phyloP scores from a whole-genome alignment of 371 early-diverging fungal genomes.

The Mortierella sp. region DNA sequence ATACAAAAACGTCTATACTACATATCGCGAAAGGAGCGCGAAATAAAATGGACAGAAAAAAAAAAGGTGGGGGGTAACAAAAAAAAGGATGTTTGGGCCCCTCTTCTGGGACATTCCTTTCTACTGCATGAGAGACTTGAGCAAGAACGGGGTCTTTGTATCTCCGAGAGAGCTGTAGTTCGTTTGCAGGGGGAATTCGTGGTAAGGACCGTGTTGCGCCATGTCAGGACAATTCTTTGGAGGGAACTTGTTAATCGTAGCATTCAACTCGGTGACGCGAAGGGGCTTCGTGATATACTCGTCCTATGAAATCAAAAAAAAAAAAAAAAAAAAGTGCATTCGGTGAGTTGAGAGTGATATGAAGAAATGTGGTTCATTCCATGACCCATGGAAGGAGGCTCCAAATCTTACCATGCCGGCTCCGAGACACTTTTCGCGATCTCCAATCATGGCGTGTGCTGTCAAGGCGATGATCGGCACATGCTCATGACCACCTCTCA shows the following conservation, averaged over 20 bases:
- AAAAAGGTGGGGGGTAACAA: too few relatives aligned
- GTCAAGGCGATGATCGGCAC: slow-evolving; percentile 82
- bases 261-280: slow-evolving; percentile 65
- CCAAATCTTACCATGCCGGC: slow-evolving; percentile 79
- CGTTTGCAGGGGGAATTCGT: slow-evolving; percentile 14
- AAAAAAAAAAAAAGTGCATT: not conserved
- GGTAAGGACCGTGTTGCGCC: slow-evolving; percentile 24
- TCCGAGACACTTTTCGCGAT: slow-evolving; percentile 77
- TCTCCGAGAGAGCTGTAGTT: not conserved
- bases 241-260: slow-evolving; percentile 68
- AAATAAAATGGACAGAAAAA: too few relatives aligned
- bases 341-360: too few relatives aligned
- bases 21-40: too few relatives aligned
- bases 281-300: slow-evolving; percentile 44
- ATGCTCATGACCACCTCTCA: slow-evolving; percentile 54
- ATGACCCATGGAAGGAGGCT: too few relatives aligned
- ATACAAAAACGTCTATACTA: too few relatives aligned
- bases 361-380: too few relatives aligned
- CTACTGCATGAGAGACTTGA: too few relatives aligned
- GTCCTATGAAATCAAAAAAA: slow-evolving; percentile 12
- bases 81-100: too few relatives aligned
- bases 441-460: slow-evolving; percentile 84
- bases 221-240: slow-evolving; percentile 44
- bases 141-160: not conserved
- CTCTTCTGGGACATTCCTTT: too few relatives aligned